These are phyloP conservation scores for Fusarium pseudograminearum DNA, from an alignment of 2,329 filamentous ascomycete species.

Conservation along the genomic window DNA sequence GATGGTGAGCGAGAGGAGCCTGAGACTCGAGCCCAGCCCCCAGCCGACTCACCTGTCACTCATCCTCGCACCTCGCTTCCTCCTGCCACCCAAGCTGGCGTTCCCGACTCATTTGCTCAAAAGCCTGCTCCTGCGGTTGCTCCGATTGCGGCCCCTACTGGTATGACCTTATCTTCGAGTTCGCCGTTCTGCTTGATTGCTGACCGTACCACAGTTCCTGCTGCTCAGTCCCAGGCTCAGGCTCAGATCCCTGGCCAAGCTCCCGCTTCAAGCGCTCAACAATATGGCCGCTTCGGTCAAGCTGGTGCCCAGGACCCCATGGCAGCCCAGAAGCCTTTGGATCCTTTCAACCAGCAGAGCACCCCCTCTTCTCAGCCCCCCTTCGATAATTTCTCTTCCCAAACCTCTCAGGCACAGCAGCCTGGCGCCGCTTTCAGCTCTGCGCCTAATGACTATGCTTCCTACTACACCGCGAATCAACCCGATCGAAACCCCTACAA, in stretches of 20 bases:
- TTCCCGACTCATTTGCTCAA: constrained; percentile 68
- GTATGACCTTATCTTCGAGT: constrained; percentile 41
- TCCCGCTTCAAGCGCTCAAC: constrained; percentile 69
- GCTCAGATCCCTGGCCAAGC: constrained; percentile 56
- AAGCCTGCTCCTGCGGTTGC: constrained; percentile 64
- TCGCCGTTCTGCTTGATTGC: constrained; percentile 1
- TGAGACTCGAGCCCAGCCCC: constrained; percentile 92
- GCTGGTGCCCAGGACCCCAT: constrained; percentile 69
- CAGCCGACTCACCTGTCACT: constrained; percentile 89
- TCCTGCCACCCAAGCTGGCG: constrained; percentile 70
- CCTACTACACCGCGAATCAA: constrained; percentile 84
- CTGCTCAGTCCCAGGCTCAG: constrained; percentile 54
- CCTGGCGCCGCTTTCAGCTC: constrained; percentile 77
- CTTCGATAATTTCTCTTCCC: constrained; percentile 70
- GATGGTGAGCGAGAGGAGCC: constrained; percentile 96
- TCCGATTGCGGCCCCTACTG: constrained; percentile 53
- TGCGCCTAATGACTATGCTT: constrained; percentile 81
- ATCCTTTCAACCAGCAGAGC: constrained; percentile 85
- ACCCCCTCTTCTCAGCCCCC: constrained; percentile 63
- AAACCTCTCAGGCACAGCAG: constrained; percentile 71
- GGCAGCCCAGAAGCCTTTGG: constrained; percentile 82
- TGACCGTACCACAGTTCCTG: constrained; percentile 38
- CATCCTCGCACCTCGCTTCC: constrained; percentile 89
- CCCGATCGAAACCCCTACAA: constrained; percentile 81
- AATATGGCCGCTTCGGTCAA: constrained; percentile 78